phyloP scores from a whole-genome alignment of 495 filamentous ascomycete species.

The Penicillium manginii region DNA sequence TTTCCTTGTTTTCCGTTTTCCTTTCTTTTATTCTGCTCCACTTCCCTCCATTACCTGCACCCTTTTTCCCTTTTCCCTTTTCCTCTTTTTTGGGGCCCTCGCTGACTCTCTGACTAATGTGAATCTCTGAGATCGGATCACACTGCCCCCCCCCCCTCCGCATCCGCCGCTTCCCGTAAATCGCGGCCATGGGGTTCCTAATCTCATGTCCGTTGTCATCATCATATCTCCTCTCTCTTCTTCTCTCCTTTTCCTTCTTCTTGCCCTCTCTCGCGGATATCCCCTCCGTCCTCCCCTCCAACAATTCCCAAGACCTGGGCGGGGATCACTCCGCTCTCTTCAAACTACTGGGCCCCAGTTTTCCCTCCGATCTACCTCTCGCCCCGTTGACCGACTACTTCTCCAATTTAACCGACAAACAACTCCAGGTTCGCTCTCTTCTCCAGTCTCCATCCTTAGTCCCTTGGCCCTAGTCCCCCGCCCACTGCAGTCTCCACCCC shows the following conservation, averaged over 20 bases:
- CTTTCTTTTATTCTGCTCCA: constrained; percentile 26
- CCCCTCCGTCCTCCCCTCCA: constrained; percentile 38
- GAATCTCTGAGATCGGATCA: constrained; percentile 16
- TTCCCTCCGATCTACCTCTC: constrained; percentile 24
- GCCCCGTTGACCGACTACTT: constrained; percentile 39
- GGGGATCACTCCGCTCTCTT: constrained; percentile 19
- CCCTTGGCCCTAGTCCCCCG: not conserved
- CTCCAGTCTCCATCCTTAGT: not conserved
- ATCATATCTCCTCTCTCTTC: constrained; percentile 10
- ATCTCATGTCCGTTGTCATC: not conserved
- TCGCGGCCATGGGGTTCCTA: constrained; percentile 33
- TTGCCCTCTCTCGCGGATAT: constrained; percentile 14
- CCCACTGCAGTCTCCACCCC: not conserved
- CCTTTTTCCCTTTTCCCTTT: constrained; percentile 2
- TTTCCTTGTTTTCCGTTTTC: constrained; percentile 28
- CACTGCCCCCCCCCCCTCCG: constrained; percentile 14
- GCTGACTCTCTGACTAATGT: constrained; percentile 33
- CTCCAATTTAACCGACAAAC: constrained; percentile 17
- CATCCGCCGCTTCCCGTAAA: constrained; percentile 39
- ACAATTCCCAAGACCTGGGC: constrained; percentile 34
- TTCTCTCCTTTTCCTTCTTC: constrained; percentile 15
- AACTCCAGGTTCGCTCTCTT: constrained; percentile 28
- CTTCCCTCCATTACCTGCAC: constrained; percentile 12
- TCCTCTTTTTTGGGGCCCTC: constrained; percentile 9
- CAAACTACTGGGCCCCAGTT: constrained; percentile 26